phyloP scores from a whole-genome alignment of 148 eudicot species.

The Tetragonia tetragonoides region DNA sequence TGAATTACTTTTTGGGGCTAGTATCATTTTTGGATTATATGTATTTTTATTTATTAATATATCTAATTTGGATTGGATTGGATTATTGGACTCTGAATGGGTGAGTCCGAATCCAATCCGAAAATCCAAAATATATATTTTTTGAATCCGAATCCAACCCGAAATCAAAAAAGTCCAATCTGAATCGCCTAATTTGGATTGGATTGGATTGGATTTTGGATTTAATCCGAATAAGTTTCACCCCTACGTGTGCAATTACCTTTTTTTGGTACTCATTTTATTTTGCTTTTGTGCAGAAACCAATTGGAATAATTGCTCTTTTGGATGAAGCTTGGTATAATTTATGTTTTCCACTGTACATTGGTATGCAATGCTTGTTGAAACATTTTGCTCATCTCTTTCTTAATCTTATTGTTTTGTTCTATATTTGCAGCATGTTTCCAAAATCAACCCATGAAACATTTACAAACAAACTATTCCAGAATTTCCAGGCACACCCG shows the following conservation, averaged over 20 bases:
- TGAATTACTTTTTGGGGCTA: too few relatives aligned
- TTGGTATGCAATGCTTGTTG: conserved; percentile 25
- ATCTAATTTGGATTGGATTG: too few relatives aligned
- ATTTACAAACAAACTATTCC: conserved; percentile 89
- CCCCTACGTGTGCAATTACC: background rate
- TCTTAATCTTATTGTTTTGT: conserved; percentile 18
- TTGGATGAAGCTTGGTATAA: conserved; percentile 97
- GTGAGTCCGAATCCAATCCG: too few relatives aligned
- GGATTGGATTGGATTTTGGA: too few relatives aligned
- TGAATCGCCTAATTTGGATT: too few relatives aligned
- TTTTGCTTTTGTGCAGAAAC: conserved; percentile 65
- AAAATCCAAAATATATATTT: too few relatives aligned
- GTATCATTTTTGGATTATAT: too few relatives aligned
- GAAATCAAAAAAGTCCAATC: too few relatives aligned
- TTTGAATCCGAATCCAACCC: too few relatives aligned
- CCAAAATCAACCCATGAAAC: conserved; percentile 94
- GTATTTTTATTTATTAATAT: too few relatives aligned
- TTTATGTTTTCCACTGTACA: conserved; percentile 15
- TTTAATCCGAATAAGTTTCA: too few relatives aligned
- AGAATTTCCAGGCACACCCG: conserved; percentile 66
- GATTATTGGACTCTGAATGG: too few relatives aligned
- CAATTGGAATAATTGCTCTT: conserved; percentile 88
- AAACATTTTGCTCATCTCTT: background rate
- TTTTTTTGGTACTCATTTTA: conserved; percentile 17
- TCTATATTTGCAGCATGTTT: conserved; percentile 74